Evolutionary conservation across 495 filamentous ascomycete genomes (phyloP), one percentile per base, ranked within the genome.

Genomic region (Rhizodiscina lignyota): DNA sequence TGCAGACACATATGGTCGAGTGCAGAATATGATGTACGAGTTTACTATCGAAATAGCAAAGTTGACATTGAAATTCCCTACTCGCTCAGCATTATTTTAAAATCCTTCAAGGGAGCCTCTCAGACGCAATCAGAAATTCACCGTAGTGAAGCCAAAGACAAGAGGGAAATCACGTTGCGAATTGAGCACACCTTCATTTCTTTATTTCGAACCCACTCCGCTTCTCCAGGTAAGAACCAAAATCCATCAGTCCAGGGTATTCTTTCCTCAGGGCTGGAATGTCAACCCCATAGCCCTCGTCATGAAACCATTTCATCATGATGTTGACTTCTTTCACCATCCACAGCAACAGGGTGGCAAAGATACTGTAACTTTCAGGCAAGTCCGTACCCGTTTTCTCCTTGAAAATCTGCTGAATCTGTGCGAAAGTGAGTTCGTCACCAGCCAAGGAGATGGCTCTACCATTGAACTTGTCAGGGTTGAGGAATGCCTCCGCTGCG

Each of bases 271-370:
- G 40, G 32, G 52, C 63, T 35, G 36, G 36, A 22, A 84, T 66
- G 58, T 81, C 65, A 6, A 61, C 72, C 1, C 58, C 61, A 42
- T 66, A 82, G 1, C 75, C 77, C 31, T 66, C 59, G 29, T 66
- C 61, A 44, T 66, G 55, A 37, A 83, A 80, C 61, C 65, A 83
- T 22, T 48, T 45, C 38, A 79, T 72, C 75, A 83, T 83, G 1
- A 39, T 39, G 0, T 63, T 62, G 13, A 79, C 18, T 5, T 83
- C 70, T 35, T 50, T 60, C 3, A 75, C 47, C 30, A 51, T 39
- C 50, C 54, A 61, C 56, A 70, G 44, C 35, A 58, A 30, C 17
- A 28, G 36, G 20, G 19, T 40, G 1, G 42, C 51, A n/a, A 58
- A 33, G 41, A 55, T 40, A 30, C 45, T 37, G 36, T 41, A 55